Base-by-base conservation (phyloP, 495 filamentous ascomycete genomes). In the Aspergillus panamensis region DNA sequence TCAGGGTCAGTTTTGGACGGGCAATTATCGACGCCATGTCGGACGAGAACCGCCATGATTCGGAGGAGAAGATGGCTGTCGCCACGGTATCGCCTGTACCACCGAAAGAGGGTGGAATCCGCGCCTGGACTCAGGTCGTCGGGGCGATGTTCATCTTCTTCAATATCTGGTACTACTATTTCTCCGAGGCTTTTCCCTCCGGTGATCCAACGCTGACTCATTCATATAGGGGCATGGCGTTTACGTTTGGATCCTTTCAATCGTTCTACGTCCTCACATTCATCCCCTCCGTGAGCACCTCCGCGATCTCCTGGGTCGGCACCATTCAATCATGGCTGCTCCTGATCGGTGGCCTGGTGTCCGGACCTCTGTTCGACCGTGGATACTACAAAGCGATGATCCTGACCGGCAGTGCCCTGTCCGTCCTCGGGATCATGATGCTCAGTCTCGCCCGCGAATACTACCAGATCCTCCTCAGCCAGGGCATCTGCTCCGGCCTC, bases 371-470 rank as follows among this genome's bases (percentile, higher is more conserved):
- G 8, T 80, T 70, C 43, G 78, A 82, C 39, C 51, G 45, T 2
- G 79, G 79, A 8, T 73, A 79, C 55, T 64, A 75, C 25, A 58
- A 62, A 0, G 7, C 33, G 3, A 61, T 76, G 37, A 33, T 79
- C 0, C 6, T 60, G 1, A 39, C 45, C 0, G 75, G 74, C 1
- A 62, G 53, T 13, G 56, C 65, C 14, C 33, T 70, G 2, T 45
- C 62, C 0, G 70, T 78, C 3, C 62, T 80, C 10, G 78, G 79
- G 0, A 63, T 76, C 50, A 77, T 82, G 69, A 80, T 76, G 70
- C 55, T 63, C 19, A 73, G 70, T 39, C 60, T 77, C 0, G 59
- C 61, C 19, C 35, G 55, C 17, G 14, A 56, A 31, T 77, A 71
- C 55, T 72, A 68, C 32, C 62, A 70, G 29, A 60, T 74, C 13